Conservation (phyloP, 208 protist genomes). For the Trypanosoma cruzi region DNA sequence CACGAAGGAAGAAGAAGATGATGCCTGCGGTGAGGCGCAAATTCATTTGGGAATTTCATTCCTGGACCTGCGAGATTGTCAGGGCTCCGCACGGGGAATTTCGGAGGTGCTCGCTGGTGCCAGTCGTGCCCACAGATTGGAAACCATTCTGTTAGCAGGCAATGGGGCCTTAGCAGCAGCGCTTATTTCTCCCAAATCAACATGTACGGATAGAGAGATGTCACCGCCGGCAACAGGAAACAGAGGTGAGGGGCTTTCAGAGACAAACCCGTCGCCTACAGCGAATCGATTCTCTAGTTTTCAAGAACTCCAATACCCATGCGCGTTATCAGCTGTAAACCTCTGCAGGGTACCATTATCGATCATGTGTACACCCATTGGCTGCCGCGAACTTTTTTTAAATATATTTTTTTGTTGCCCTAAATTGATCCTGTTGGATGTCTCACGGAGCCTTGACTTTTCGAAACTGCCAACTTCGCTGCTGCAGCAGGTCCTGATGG, state of each 20-base stretch:
- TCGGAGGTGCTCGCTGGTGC: constrained; percentile 65
- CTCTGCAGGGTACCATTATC: constrained; percentile 61
- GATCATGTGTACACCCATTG: constrained; percentile 52
- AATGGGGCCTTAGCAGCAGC: constrained; percentile 40
- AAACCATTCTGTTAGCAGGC: constrained; percentile 41
- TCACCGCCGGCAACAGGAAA: not conserved
- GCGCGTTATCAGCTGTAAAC: constrained; percentile 39
- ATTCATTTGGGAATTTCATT: constrained; percentile 56
- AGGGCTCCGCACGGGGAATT: constrained; percentile 57
- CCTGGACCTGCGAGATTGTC: constrained; percentile 63
- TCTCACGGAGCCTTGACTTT: constrained; percentile 61
- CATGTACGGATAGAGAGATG: not conserved
- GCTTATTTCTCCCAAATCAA: constrained; percentile 27
- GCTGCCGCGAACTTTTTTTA: constrained; percentile 70
- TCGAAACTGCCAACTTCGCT: constrained; percentile 35
- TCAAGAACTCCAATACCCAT: constrained; percentile 36
- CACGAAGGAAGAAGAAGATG: not conserved
- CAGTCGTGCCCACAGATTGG: constrained; percentile 53
- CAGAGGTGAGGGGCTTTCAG: not conserved
- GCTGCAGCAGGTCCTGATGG: constrained; percentile 30
- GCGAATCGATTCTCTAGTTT: constrained; percentile 38
- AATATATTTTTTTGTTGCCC: constrained; percentile 79
- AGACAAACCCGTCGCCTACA: constrained; percentile 16
- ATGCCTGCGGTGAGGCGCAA: not conserved
- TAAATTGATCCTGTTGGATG: constrained; percentile 44